Conservation (phyloP, 495 filamentous ascomycete species). For the Hypoxylon crocopeplum region DNA sequence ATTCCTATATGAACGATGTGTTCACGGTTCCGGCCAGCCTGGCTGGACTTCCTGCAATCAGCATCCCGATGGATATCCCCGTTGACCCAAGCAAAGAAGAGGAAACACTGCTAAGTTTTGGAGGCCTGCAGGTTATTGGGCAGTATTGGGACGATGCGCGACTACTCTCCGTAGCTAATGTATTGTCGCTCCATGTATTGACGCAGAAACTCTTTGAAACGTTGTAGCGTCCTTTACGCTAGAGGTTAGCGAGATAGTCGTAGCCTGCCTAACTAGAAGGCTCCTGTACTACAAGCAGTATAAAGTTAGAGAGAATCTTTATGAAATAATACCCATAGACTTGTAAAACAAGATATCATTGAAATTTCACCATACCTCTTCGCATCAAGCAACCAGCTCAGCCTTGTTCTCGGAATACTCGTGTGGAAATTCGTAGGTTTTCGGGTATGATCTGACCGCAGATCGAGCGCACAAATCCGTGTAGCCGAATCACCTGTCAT, state of each 20-base stretch:
- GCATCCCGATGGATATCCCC: conserved; percentile 68
- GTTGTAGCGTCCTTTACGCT: too few relatives aligned
- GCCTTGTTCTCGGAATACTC: not conserved
- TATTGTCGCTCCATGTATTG: conserved; percentile 23
- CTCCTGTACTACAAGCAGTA: too few relatives aligned
- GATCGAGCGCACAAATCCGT: not conserved
- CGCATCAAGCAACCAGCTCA: not conserved
- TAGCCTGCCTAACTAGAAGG: too few relatives aligned
- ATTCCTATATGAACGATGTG: conserved; percentile 87
- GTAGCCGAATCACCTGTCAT: conserved; percentile 20
- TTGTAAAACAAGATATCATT: conserved; percentile 8
- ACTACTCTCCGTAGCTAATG: conserved; percentile 62
- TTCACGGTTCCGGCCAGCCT: conserved; percentile 95
- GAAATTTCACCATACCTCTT: conserved; percentile 8
- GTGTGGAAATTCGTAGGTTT: not conserved
- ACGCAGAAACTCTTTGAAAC: conserved; percentile 8
- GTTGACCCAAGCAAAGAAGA: conserved; percentile 40
- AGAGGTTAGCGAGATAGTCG: too few relatives aligned
- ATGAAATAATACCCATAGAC: conserved; percentile 25
- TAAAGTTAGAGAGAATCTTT: too few relatives aligned
- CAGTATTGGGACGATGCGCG: conserved; percentile 88
- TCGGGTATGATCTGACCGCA: not conserved
- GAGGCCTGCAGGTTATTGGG: conserved; percentile 87
- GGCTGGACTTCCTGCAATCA: conserved; percentile 88
- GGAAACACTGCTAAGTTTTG: conserved; percentile 42